Conservation (phyloP, 768 basidiomycete species). For the Leccinum rimulosum region DNA sequence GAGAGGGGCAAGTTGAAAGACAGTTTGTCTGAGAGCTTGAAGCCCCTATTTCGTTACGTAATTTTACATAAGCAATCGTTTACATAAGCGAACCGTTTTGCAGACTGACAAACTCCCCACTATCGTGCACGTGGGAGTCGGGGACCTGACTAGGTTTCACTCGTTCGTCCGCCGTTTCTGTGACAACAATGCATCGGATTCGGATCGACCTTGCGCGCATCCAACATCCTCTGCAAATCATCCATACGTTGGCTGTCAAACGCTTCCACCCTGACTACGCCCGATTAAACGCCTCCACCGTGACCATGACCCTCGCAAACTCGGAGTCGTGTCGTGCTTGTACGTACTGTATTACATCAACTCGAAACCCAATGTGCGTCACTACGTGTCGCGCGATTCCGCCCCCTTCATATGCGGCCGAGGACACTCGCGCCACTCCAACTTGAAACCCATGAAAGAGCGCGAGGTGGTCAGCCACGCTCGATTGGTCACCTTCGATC, state of each 20-base stretch:
- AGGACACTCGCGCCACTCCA: conserved; percentile 30
- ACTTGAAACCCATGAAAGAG: conserved; percentile 31
- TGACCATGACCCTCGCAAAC: conserved; percentile 24
- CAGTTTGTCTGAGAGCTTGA: too few species aligned
- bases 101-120: too few species aligned
- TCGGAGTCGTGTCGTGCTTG: conserved; percentile 24
- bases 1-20: too few species aligned
- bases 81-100: too few species aligned
- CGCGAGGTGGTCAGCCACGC: conserved; percentile 31
- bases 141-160: neutral
- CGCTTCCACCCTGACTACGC: conserved; percentile 32
- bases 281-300: conserved; percentile 32
- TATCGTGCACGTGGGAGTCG: too few species aligned
- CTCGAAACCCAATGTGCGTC: conserved; percentile 31
- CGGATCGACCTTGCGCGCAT: conserved; percentile 26
- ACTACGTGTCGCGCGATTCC: conserved; percentile 32
- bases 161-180: conserved; percentile 34
- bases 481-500: conserved; percentile 33
- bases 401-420: conserved; percentile 31
- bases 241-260: conserved; percentile 31
- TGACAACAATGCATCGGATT: conserved; percentile 2
- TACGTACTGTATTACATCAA: conserved; percentile 30
- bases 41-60: too few species aligned
- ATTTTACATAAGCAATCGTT: too few species aligned
- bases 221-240: conserved; percentile 24